Evolutionary conservation across 371 early-diverging fungal genomes (phyloP).

Genomic region (Apophysomyces variabilis): DNA sequence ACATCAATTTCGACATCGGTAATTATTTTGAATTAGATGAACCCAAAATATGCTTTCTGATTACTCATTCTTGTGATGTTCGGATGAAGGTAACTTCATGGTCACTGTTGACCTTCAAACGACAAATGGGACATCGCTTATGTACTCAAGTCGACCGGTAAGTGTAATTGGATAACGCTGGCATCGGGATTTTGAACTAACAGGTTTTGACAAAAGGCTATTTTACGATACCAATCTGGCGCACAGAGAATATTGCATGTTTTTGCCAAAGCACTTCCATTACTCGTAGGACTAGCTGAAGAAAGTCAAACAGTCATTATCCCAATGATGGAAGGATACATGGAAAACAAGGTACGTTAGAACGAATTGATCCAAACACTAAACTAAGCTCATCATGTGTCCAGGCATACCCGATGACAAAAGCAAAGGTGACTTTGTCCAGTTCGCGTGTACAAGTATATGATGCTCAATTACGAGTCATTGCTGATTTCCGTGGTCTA

Average conservation of each 20-base stretch:
- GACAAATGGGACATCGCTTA: slow-evolving; percentile 52
- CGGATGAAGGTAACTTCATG: slow-evolving; percentile 77
- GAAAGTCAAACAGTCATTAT: slow-evolving; percentile 77
- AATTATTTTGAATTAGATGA: neutral
- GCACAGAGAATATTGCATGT: slow-evolving; percentile 70
- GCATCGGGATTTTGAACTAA: neutral
- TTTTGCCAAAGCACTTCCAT: slow-evolving; percentile 64
- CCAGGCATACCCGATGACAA: slow-evolving; percentile 62
- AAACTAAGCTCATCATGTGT: neutral
- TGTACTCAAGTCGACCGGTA: slow-evolving; percentile 71
- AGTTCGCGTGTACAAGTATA: slow-evolving; percentile 75
- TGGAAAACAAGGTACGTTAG: slow-evolving; percentile 61
- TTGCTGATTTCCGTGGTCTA: slow-evolving; percentile 87
- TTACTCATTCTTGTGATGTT: neutral
- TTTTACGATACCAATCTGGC: slow-evolving; percentile 76
- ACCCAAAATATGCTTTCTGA: neutral
- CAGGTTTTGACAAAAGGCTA: slow-evolving; percentile 29
- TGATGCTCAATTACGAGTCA: slow-evolving; percentile 64
- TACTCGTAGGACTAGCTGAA: slow-evolving; percentile 66
- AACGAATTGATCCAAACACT: neutral
- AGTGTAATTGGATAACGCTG: slow-evolving; percentile 17
- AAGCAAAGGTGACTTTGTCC: slow-evolving; percentile 70
- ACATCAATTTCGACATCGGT: slow-evolving; percentile 74
- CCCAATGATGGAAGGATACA: slow-evolving; percentile 69
- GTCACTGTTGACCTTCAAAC: slow-evolving; percentile 68